Base-by-base conservation (phyloP, 1,139 yeast genomes). In the Groenewaldozyma auringiensis region DNA sequence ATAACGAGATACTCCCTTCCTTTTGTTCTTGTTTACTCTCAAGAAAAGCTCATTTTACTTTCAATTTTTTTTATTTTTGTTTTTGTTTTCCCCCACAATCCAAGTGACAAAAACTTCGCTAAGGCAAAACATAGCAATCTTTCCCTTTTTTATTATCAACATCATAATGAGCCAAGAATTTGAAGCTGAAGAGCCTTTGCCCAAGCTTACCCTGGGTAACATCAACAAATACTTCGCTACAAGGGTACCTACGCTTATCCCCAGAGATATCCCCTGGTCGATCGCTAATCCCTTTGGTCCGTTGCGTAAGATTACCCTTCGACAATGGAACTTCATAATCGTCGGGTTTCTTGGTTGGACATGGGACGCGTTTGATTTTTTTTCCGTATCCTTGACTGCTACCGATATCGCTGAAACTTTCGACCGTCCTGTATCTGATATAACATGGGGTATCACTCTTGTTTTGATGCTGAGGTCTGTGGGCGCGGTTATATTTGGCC, bases 391-490 rank as follows among this genome's bases (percentile, higher is more conserved):
- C 4, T 70, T 81, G 39, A 75, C 81, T 50, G 81, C 81, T 17
- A 53, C 78, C 1, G 66, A 64, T 8, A 71, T 83, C 45, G 86
- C 92, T 3, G 54, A 60, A 29, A 68, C 76, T 33, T 72, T 83
- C 47, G 69, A 69, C 49, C 72, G 68, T 27, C 54, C 69, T 13
- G 75, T 76, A 34, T 72, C 75, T 31, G 75, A 76, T 43, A 71
- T 83, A 51, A 78, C 89, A 3, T 83, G 92, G 89, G 92, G 89
- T 50, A 79, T 83, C 52, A 83, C 94, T 0, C 68, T 83, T 47
- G 94, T 83, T 39, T 72, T 83, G 47, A 82, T 84, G 89, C 69
- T 83, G 53, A 73, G 94, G 55, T 79, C 88, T 2, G 78, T 81
- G n/a, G 94, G 94, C 46, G 88, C 92, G 13, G 61, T 81, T 31